Percentiles rank a stretch among this genome's conserved stretches.
Conservation (phyloP, 345 rosid genomes). For the Rhodamnia rubescens region DNA sequence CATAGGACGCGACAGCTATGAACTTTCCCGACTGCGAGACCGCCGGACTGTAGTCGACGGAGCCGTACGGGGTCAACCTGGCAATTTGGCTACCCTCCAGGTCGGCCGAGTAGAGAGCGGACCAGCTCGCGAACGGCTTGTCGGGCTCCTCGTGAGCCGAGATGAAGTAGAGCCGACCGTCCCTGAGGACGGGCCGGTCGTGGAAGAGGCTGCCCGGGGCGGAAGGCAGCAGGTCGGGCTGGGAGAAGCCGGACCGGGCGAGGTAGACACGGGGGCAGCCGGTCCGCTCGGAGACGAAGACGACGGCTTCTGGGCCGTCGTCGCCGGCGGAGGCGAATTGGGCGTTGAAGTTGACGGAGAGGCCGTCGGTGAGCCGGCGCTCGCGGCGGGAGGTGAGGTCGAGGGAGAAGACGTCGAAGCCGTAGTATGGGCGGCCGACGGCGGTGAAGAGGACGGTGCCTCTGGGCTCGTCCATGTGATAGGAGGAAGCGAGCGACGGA, state of each 20-base stretch:
- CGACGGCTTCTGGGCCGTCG: conserved; percentile 17
- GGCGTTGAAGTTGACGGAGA: conserved; percentile 72
- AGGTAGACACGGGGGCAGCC: conserved; percentile 38
- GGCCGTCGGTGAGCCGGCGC: conserved; percentile 52
- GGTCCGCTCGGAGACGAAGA: conserved; percentile 59
- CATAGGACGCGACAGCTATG: conserved; percentile 67
- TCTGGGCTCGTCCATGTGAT: conserved; percentile 14
- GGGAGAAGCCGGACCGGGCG: conserved; percentile 18
- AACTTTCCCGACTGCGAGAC: conserved; percentile 43
- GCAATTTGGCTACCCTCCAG: conserved; percentile 6
- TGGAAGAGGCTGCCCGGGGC: conserved; percentile 58
- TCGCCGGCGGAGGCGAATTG: conserved; percentile 64
- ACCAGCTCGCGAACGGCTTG: conserved; percentile 48
- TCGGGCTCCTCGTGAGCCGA: conserved; percentile 72
- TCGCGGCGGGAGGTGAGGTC: conserved; percentile 15
- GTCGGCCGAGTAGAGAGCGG: conserved; percentile 40
- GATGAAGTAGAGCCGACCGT: conserved; percentile 45
- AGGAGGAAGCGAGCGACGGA: background rate
- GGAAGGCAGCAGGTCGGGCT: conserved; percentile 33
- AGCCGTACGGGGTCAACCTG: conserved; percentile 52
- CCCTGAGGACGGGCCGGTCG: conserved; percentile 56
- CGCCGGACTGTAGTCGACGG: conserved; percentile 67
- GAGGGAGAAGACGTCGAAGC: conserved; percentile 63
- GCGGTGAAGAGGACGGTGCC: conserved; percentile 65
- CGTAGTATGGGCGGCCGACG: conserved; percentile 54